Base-by-base conservation (phyloP, 805 yeast genomes). In the Myxozyma geophila region DNA sequence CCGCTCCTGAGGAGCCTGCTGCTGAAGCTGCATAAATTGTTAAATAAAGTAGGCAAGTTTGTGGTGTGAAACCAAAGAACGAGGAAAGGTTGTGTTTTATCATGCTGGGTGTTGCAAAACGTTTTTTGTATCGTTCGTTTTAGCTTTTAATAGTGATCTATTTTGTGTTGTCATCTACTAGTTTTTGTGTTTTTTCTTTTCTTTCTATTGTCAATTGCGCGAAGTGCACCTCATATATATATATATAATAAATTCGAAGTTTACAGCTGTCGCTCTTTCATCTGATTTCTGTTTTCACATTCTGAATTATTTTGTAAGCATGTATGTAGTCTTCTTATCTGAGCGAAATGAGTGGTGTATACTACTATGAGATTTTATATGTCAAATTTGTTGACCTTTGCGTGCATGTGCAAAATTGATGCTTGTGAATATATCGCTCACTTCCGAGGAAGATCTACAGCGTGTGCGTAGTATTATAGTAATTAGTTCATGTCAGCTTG, bases 41-140 rank as follows among this genome's bases (percentile, higher is more conserved):
- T 41, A 40, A 36, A 52, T 28, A 21, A n/a, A 19, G 17, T 52
- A n/a, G 36, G 60, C n/a, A 33, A 40, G 40, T 41, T 36, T 15
- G 51, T 15, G 47, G n/a, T 17, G 54, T 12, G 23, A 3, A 19
- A 41, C 21, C 47, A 43, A 43, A 12, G 57, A 52, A 52, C 17
- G 57, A 39, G 57, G 57, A 36, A 40, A 41, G 51, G 28, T 44
- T 12, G 61, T 44, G 61, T 58, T 41, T 58, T 49, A 52, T 58
- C 61, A 58, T 58, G 50, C 40, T 50, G 49, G 61, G 61, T 58
- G 61, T 58, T 58, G 61, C 44, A 51, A 57, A 58, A 58, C 55
- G 44, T 50, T 41, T 51, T 48, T 58, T 49, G 37, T n/a, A 33
- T 28, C 49, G 47, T 58, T 48, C 44, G 46, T 51, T 49, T 50